Base-by-base conservation (phyloP, 768 basidiomycete species). In the Lenzites betulinus region DNA sequence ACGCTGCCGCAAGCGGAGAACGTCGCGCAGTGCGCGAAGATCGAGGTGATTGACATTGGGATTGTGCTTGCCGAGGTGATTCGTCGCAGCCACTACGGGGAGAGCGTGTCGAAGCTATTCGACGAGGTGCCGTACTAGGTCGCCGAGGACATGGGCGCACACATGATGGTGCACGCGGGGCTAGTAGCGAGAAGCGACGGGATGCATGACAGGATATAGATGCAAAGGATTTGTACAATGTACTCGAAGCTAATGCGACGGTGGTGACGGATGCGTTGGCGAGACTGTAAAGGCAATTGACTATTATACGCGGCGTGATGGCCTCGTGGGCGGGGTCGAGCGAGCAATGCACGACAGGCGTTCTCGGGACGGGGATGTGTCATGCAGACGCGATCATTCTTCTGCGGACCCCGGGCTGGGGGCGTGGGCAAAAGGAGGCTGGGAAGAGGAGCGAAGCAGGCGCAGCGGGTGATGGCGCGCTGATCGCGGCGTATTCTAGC, bases 21-120 rank as follows among this genome's bases (percentile, higher is more conserved):
- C 76, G 82, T 86, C 73, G 82, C 78, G 39, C 74, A 71, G 54
- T 93, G 92, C 75, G 74, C 74, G 43, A 92, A 93, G 77, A 85
- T 99, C 43, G 93, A 95, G 77, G 92, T 95, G 54, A 88, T 99
- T 66, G 95, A 98, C 78, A 88, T 99, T 65, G 93, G 93, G 25
- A 87, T 89, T 20, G 94, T 98, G 66, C 84, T 99, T 48, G 97
- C 94, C 41, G 96, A 98, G 82, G 92, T 95, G 64, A 96, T 98
- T 61, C 80, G 96, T 67, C 83, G 96, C 63, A 95, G 92, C 68
- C 96, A 98, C 74, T 98, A 97, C 70, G 96, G 96, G n/a, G 93
- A 95, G 76, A 91, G 90, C 76, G 88, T 94, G 64, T 90, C 88
- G 62, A 91, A 89, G 79, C 77, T 93, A 65, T 94, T 94, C 76